Evolutionary conservation across 148 eudicot genomes (phyloP).

Genomic region (Linanthus parryae): DNA sequence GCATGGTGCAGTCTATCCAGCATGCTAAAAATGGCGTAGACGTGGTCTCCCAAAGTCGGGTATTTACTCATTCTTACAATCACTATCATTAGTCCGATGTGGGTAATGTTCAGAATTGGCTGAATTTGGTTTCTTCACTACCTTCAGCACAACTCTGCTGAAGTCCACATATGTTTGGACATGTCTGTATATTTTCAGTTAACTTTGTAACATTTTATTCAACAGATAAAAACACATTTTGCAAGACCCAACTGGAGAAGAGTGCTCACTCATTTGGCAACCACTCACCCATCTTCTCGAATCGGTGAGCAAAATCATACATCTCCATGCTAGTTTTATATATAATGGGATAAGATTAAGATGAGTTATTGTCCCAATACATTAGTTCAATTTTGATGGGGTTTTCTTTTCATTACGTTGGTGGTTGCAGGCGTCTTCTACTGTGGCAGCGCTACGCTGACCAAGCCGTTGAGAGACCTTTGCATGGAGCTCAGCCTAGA

Average conservation of each 20-base stretch:
- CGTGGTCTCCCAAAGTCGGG: constrained; percentile 90
- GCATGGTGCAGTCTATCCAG: constrained; percentile 89
- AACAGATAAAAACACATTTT: constrained; percentile 90
- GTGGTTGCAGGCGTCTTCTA: constrained; percentile 87
- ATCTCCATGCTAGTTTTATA: not conserved
- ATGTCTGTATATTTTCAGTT: constrained; percentile 4
- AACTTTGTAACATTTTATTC: not conserved
- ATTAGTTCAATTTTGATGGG: not conserved
- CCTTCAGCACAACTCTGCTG: too few relatives aligned
- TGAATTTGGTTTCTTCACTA: too few relatives aligned
- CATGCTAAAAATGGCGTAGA: constrained; percentile 96
- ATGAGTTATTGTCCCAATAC: too few relatives aligned
- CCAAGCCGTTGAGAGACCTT: constrained; percentile 51
- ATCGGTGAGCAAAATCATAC: constrained; percentile 45
- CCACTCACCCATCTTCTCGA: constrained; percentile 35
- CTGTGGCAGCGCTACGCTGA: constrained; percentile 76
- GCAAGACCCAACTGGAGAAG: constrained; percentile 99
- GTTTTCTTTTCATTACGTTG: not conserved
- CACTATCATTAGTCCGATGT: not conserved
- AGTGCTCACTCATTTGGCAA: constrained; percentile 55
- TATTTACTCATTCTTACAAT: constrained; percentile 16
- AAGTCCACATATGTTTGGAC: not conserved
- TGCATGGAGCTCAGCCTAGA: constrained; percentile 77
- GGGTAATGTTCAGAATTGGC: too few relatives aligned
- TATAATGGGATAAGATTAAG: too few relatives aligned